Conservation (phyloP, 441 rosid genomes). For the Kokia cookei region DNA sequence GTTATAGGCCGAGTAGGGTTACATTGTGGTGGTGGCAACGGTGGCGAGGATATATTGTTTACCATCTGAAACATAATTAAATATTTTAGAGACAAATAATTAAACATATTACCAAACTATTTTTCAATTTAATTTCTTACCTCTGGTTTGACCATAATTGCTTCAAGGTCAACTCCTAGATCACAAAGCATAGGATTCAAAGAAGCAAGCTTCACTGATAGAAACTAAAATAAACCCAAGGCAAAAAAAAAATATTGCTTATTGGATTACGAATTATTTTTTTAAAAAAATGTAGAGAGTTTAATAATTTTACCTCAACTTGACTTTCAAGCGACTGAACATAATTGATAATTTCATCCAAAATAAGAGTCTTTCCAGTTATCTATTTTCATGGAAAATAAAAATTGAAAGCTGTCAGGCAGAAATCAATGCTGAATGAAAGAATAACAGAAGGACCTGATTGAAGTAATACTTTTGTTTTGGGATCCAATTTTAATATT, state of each 20-base stretch:
- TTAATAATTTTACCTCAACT: constrained; percentile 20
- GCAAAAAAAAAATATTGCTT: not conserved
- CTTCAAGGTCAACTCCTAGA: constrained; percentile 43
- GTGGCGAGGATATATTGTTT: constrained; percentile 10
- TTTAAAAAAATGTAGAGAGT: not conserved
- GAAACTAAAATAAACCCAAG: constrained; percentile 25
- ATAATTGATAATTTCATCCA: constrained; percentile 38
- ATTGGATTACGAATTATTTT: not conserved
- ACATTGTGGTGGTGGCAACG: constrained; percentile 24
- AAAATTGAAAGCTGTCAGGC: constrained; percentile 21
- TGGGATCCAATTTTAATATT: no score
- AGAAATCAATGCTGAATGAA: no score
- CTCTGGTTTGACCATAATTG: constrained; percentile 19
- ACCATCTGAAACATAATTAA: constrained; percentile 21
- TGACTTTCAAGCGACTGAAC: constrained; percentile 30
- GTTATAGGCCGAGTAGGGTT: constrained; percentile 25
- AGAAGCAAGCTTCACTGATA: constrained; percentile 57
- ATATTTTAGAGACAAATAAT: constrained; percentile 30
- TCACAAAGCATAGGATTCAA: constrained; percentile 55
- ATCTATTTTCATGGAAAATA: constrained; percentile 26
- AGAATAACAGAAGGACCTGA: no score
- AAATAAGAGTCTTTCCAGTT: constrained; percentile 35
- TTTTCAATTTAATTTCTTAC: not conserved
- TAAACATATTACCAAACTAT: not conserved
- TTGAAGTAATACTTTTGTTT: no score